Conservation (phyloP, 805 yeast species). For the Candida fluviatilis region DNA sequence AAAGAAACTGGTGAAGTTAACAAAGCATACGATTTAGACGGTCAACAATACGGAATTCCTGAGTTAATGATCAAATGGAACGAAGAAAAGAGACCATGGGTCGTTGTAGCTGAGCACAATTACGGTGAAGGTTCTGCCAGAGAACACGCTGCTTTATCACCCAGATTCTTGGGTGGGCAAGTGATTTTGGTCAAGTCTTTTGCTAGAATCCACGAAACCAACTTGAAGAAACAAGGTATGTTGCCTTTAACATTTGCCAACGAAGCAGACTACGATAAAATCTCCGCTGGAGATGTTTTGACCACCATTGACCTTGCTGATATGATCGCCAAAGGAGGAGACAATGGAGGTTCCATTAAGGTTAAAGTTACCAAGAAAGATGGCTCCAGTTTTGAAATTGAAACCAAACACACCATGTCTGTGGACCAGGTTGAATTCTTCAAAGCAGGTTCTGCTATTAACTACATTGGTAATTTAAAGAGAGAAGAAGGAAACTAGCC, state of each 20-base stretch:
- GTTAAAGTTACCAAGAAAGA: constrained; percentile 69
- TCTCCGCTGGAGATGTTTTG: constrained; percentile 72
- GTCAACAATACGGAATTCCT: constrained; percentile 77
- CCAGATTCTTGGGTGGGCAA: constrained; percentile 89
- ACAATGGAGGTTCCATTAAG: constrained; percentile 78
- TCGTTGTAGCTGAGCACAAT: constrained; percentile 94
- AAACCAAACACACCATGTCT: constrained; percentile 93
- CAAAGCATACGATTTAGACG: constrained; percentile 82
- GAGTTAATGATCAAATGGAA: constrained; percentile 97
- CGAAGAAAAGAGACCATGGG: constrained; percentile 79
- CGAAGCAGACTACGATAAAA: constrained; percentile 81
- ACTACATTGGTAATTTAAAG: constrained; percentile 66
- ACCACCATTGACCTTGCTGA: constrained; percentile 73
- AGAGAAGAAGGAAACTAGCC: constrained; percentile 3
- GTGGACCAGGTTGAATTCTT: constrained; percentile 93
- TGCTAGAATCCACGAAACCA: constrained; percentile 98
- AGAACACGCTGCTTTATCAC: constrained; percentile 97
- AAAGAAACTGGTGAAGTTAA: constrained; percentile 97
- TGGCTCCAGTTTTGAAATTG: constrained; percentile 67
- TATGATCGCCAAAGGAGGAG: constrained; percentile 74
- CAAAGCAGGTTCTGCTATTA: constrained; percentile 96
- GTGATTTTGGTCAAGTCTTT: constrained; percentile 88
- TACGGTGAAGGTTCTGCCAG: constrained; percentile 99
- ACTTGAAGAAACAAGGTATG: constrained; percentile 97
- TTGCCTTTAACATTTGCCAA: constrained; percentile 89